These are phyloP conservation scores for Coccomyxa sp. DNA, from an alignment of 139 green algal genomes.

Conservation along the genomic window DNA sequence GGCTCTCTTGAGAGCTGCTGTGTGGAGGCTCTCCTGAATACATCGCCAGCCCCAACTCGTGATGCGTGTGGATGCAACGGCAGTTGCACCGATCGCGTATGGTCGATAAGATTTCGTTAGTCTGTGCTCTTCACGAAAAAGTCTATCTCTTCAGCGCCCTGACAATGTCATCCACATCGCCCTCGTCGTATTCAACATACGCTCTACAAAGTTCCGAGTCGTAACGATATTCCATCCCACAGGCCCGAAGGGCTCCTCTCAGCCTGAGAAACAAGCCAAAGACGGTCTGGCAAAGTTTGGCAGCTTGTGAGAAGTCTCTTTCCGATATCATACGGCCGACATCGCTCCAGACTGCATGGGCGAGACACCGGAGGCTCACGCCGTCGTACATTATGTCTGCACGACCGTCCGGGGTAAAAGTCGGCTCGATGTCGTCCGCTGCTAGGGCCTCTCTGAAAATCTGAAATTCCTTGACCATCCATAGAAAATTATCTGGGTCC, in stretches of 20 bases:
- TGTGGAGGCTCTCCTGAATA: background rate
- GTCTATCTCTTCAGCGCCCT: background rate
- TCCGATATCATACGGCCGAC: background rate
- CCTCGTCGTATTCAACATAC: background rate
- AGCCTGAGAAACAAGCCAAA: background rate
- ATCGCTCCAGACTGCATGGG: background rate
- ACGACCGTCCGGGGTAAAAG: background rate
- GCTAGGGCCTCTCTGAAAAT: background rate
- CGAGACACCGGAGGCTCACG: too few relatives aligned
- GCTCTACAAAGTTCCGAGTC: background rate
- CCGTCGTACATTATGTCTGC: too few relatives aligned
- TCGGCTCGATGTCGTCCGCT: background rate
- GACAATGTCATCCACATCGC: background rate
- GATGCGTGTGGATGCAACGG: background rate
- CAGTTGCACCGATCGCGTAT: background rate
- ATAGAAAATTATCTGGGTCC: background rate
- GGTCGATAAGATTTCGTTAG: background rate
- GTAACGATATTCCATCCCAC: background rate
- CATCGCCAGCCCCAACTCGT: background rate
- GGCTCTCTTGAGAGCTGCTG: background rate
- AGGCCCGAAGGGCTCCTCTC: background rate
- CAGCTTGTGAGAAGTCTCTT: background rate
- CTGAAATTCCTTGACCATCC: background rate
- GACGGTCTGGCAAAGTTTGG: background rate
- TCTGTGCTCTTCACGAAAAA: background rate